Evolutionary conservation across 2,329 filamentous ascomycete species (phyloP).

Genomic region (Lithohypha guttulata): DNA sequence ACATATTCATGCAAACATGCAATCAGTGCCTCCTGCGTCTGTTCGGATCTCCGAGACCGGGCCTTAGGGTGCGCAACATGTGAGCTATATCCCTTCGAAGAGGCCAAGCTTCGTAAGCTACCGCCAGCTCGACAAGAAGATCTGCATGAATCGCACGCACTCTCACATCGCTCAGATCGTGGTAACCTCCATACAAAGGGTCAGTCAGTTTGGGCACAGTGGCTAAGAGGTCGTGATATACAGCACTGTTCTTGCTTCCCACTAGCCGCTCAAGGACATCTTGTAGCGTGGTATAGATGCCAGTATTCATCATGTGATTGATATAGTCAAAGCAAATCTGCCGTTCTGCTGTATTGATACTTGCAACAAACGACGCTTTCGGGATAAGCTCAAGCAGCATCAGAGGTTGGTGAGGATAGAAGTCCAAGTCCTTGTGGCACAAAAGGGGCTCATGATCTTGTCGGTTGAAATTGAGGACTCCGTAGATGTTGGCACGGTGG

Average conservation of each 20-base stretch:
- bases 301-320: conserved; percentile 1
- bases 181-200: conserved; percentile 17
- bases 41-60: conserved; percentile 15
- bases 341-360: conserved; percentile 30
- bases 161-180: conserved; percentile 15
- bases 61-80: conserved; percentile 10
- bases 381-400: conserved; percentile 41
- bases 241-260: conserved; percentile 11
- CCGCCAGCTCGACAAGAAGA: conserved; percentile 19
- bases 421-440: conserved; percentile 13
- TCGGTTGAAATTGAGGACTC: conserved; percentile 16
- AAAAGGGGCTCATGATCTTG: conserved; percentile 18
- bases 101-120: conserved; percentile 20
- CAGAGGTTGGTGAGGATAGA: conserved; percentile 14
- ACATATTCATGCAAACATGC: too few species aligned
- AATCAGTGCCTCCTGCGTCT: too few species aligned
- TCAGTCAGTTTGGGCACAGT: conserved; percentile 16
- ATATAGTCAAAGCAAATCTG: conserved; percentile 19
- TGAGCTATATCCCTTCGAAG: conserved; percentile 14
- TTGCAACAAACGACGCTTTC: conserved; percentile 46
- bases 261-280: conserved; percentile 12
- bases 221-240: conserved; percentile 16
- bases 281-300: conserved; percentile 5
- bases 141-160: conserved; percentile 15
- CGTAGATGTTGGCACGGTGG: conserved; percentile 14